Percentiles rank a stretch among this genome's conserved stretches.
These are phyloP conservation scores for Pyrenochaeta sp. DNA, from an alignment of 2,329 filamentous ascomycete species.

Conservation along the genomic window DNA sequence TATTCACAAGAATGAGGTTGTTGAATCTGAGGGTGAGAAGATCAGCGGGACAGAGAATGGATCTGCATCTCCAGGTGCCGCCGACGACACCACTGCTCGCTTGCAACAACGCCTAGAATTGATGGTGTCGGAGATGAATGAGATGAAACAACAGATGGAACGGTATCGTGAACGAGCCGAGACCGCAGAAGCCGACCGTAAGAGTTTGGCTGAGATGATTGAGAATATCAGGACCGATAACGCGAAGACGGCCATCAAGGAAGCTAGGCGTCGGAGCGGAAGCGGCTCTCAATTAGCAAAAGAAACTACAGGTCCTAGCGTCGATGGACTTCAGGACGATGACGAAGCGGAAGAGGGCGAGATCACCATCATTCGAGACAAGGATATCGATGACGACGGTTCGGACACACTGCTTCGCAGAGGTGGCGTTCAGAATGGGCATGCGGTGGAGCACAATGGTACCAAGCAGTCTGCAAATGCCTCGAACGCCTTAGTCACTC, in stretches of 20 bases:
- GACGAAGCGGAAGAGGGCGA: slow-evolving; percentile 44
- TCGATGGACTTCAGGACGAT: slow-evolving; percentile 30
- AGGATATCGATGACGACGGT: slow-evolving; percentile 37
- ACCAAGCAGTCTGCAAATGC: slow-evolving; percentile 28
- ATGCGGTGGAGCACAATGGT: slow-evolving; percentile 32
- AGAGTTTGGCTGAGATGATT: slow-evolving; percentile 87
- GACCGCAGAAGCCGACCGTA: slow-evolving; percentile 79
- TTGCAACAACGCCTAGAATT: slow-evolving; percentile 77
- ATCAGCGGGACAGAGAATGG: slow-evolving; percentile 28
- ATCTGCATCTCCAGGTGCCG: slow-evolving; percentile 25
- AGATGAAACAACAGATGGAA: slow-evolving; percentile 82
- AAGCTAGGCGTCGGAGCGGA: slow-evolving; percentile 36
- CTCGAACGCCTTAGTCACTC: slow-evolving; percentile 37
- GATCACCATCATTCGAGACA: slow-evolving; percentile 48
- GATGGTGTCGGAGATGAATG: slow-evolving; percentile 81
- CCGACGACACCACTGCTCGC: slow-evolving; percentile 54
- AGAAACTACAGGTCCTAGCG: slow-evolving; percentile 10
- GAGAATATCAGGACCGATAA: slow-evolving; percentile 78
- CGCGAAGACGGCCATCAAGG: slow-evolving; percentile 51
- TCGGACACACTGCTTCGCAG: slow-evolving; percentile 26
- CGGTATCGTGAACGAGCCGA: slow-evolving; percentile 80
- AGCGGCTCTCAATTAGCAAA: slow-evolving; percentile 28
- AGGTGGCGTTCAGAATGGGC: slow-evolving; percentile 42
- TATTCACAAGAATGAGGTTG: slow-evolving; percentile 17
- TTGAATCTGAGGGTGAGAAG: slow-evolving; percentile 23